Evolutionary conservation across 2,329 filamentous ascomycete genomes (phyloP).

Genomic region (Paracamarosporium sp.): DNA sequence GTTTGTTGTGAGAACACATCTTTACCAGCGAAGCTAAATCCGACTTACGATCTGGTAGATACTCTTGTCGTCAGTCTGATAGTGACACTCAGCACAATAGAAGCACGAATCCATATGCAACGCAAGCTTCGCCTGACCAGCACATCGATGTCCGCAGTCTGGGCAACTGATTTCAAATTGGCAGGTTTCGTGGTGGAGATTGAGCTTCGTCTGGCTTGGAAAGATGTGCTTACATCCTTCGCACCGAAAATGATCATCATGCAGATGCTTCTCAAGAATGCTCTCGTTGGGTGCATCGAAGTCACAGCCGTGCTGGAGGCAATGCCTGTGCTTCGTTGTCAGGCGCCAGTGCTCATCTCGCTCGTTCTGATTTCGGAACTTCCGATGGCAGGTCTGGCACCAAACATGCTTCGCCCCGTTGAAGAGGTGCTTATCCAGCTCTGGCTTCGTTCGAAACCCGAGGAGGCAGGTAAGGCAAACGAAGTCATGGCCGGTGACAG

Average conservation of each 20-base stretch:
- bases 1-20: neutral
- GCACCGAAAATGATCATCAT: constrained; percentile 39
- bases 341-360: constrained; percentile 41
- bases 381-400: constrained; percentile 34
- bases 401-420: constrained; percentile 35
- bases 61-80: constrained; percentile 26
- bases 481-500: constrained; percentile 33
- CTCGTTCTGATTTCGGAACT: constrained; percentile 37
- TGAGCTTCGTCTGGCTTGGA: constrained; percentile 35
- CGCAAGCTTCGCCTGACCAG: constrained; percentile 24
- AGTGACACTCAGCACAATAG: constrained; percentile 28
- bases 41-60: constrained; percentile 30
- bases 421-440: constrained; percentile 33
- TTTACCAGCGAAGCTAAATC: neutral
- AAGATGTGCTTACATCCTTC: constrained; percentile 36
- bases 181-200: constrained; percentile 30
- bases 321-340: constrained; percentile 39
- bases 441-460: constrained; percentile 25
- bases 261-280: constrained; percentile 30
- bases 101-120: constrained; percentile 31
- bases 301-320: constrained; percentile 38
- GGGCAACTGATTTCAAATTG: constrained; percentile 24
- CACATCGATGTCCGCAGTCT: constrained; percentile 25
- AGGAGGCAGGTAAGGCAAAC: constrained; percentile 37
- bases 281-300: constrained; percentile 31